These are phyloP conservation scores for Apiospora phragmitis DNA, from an alignment of 2,329 filamentous ascomycete genomes.

Conservation along the genomic window DNA sequence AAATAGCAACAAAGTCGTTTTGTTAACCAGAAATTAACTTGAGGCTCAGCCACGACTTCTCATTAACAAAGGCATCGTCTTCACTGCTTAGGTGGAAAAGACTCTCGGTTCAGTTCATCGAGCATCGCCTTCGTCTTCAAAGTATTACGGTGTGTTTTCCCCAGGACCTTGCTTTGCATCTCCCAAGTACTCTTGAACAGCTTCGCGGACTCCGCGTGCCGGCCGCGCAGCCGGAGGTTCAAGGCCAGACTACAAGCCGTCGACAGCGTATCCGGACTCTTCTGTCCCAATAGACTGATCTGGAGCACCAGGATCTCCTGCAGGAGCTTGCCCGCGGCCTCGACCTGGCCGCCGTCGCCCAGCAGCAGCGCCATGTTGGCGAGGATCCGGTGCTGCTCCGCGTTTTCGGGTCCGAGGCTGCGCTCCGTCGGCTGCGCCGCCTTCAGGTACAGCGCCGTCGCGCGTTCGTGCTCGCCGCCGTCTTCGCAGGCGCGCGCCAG, in stretches of 20 bases:
- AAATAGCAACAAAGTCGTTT: too few relatives aligned
- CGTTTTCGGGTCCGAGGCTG: background rate
- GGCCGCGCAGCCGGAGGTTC: background rate
- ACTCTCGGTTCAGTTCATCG: background rate
- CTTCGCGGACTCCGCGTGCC: background rate
- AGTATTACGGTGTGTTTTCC: background rate
- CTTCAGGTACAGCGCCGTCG: background rate
- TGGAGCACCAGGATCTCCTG: background rate
- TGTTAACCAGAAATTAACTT: too few relatives aligned
- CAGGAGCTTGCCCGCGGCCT: background rate
- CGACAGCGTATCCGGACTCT: background rate
- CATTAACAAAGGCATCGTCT: too few relatives aligned
- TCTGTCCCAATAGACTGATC: background rate
- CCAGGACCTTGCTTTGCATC: background rate
- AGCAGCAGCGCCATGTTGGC: background rate
- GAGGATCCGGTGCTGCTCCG: background rate
- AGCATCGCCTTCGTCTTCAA: background rate
- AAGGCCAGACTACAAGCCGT: background rate
- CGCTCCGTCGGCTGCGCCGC: background rate
- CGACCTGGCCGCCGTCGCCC: background rate
- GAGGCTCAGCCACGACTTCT: too few relatives aligned
- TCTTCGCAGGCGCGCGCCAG: background rate
- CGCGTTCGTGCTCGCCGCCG: background rate
- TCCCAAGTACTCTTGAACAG: background rate
- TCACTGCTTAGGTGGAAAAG: too few relatives aligned